phyloP scores from a whole-genome alignment of 768 basidiomycete species.

The Calocybe cyanea region DNA sequence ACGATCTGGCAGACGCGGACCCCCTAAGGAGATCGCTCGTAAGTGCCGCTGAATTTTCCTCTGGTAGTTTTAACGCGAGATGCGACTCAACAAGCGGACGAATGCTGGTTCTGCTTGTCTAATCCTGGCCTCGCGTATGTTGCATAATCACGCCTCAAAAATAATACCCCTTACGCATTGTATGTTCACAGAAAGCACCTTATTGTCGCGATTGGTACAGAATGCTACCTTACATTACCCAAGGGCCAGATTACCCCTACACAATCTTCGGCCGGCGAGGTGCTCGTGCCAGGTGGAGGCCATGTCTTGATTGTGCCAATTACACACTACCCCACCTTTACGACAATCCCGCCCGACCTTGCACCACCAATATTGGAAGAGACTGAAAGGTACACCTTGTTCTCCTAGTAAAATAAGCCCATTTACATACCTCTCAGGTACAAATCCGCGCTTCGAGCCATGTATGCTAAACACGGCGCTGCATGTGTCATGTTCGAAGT shows the following conservation, averaged over 20 bases:
- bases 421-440: slow-evolving; percentile 43
- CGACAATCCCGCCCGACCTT: slow-evolving; percentile 77
- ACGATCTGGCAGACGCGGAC: slow-evolving; percentile 46
- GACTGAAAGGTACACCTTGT: slow-evolving; percentile 58
- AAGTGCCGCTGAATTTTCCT: slow-evolving; percentile 25
- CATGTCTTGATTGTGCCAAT: slow-evolving; percentile 94
- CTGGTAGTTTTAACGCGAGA: slow-evolving; percentile 2
- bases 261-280: slow-evolving; percentile 45
- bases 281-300: slow-evolving; percentile 86
- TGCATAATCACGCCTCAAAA: neutral
- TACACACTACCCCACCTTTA: slow-evolving; percentile 86
- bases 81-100: slow-evolving; percentile 54
- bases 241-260: slow-evolving; percentile 94
- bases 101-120: slow-evolving; percentile 98
- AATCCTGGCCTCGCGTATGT: slow-evolving; percentile 87
- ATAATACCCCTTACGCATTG: slow-evolving; percentile 8
- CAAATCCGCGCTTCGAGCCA: slow-evolving; percentile 67
- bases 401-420: slow-evolving; percentile 4
- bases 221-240: slow-evolving; percentile 94
- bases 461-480: slow-evolving; percentile 69
- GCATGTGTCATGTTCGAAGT: slow-evolving; percentile 85
- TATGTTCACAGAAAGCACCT: slow-evolving; percentile 73
- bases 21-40: slow-evolving; percentile 80
- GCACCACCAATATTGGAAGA: slow-evolving; percentile 74
- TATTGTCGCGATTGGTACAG: slow-evolving; percentile 88